Evolutionary conservation across 257 asterid species (phyloP).

Genomic region (Fraxinus pennsylvanica): DNA sequence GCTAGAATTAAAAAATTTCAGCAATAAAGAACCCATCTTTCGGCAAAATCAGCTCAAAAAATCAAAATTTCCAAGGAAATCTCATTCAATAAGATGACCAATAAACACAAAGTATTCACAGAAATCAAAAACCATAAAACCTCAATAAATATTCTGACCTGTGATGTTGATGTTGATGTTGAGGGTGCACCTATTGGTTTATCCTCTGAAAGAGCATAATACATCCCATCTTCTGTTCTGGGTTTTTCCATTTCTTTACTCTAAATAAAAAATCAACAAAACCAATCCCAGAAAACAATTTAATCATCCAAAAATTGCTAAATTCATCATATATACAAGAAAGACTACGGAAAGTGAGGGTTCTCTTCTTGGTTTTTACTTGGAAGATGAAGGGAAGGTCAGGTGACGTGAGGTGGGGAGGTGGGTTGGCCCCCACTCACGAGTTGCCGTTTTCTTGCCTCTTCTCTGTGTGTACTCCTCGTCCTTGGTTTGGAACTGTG

Average conservation of each 20-base stretch:
- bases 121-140: not conserved
- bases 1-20: not conserved
- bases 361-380: not conserved
- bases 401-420: not conserved
- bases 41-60: conserved; percentile 12
- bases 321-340: not conserved
- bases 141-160: not conserved
- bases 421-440: not conserved
- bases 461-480: not conserved
- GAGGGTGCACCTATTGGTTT: not conserved
- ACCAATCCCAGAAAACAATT: not conserved
- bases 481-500: not conserved
- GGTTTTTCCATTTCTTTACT: not conserved
- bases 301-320: not conserved
- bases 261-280: not conserved
- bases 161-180: not conserved
- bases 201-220: not conserved
- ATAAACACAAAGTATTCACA: not conserved
- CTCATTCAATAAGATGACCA: not conserved
- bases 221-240: not conserved
- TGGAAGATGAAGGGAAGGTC: not conserved
- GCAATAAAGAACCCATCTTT: conserved; percentile 25
- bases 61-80: conserved; percentile 5
- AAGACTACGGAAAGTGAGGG: not conserved
- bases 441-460: not conserved